Percentiles rank a stretch among this genome's conserved stretches.
phyloP scores from a whole-genome alignment of 345 rosid genomes.

The Hirschfeldia incana region DNA sequence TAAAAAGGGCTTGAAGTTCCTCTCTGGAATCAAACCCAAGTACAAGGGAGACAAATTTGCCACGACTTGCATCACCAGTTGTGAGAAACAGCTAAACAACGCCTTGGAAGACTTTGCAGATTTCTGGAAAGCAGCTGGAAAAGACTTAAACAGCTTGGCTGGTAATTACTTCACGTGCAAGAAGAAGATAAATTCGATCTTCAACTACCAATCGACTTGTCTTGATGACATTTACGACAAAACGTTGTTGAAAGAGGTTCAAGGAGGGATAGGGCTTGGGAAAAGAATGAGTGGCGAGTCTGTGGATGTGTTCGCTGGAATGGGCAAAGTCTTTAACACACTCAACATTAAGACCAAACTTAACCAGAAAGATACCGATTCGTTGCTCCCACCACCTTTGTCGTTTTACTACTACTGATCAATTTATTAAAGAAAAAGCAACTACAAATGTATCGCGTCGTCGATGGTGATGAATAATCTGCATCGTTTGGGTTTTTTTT shows the following conservation, averaged over 20 bases:
- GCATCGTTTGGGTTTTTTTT: neutral
- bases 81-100: neutral
- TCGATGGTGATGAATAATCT: neutral
- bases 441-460: neutral
- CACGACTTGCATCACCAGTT: neutral
- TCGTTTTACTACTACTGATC: neutral
- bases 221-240: neutral
- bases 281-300: neutral
- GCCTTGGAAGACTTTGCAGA: neutral
- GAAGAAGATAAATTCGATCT: neutral
- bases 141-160: neutral
- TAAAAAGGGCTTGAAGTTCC: neutral
- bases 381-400: constrained; percentile 2
- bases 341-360: neutral
- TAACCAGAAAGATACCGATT: neutral
- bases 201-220: neutral
- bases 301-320: neutral
- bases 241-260: neutral
- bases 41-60: neutral
- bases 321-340: neutral
- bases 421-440: neutral
- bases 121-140: neutral
- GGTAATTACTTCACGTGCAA: neutral
- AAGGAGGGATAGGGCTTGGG: neutral
- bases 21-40: neutral